Percentiles rank a stretch among this genome's conserved stretches.
These are phyloP conservation scores for Elongisporangium undulatum DNA, from an alignment of 352 stramenopile species.

Conservation along the genomic window DNA sequence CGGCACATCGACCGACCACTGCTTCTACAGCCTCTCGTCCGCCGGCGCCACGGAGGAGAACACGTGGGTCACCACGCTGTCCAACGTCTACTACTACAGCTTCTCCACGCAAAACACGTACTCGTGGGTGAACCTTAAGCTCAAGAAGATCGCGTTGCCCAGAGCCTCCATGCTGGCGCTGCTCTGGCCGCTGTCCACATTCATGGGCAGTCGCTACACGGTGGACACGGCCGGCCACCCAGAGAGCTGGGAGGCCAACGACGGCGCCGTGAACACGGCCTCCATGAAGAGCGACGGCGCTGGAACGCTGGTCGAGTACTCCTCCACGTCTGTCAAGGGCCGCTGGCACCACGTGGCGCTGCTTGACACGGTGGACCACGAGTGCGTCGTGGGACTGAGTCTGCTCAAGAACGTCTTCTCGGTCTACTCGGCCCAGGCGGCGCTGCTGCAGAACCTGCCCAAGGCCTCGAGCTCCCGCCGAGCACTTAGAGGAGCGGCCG, in stretches of 20 bases:
- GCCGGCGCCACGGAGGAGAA: constrained; percentile 9
- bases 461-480: neutral
- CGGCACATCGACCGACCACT: constrained; percentile 7
- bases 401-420: constrained; percentile 8
- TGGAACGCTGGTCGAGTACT: constrained; percentile 6
- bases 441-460: constrained; percentile 7
- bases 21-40: constrained; percentile 10
- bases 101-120: constrained; percentile 9
- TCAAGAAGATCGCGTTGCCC: constrained; percentile 9
- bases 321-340: constrained; percentile 1
- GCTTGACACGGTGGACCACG: constrained; percentile 10
- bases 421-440: constrained; percentile 8
- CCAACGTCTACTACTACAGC: constrained; percentile 17
- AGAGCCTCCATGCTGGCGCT: constrained; percentile 7
- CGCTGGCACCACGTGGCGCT: constrained; percentile 12
- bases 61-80: constrained; percentile 12
- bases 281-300: constrained; percentile 11
- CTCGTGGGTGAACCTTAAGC: neutral
- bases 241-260: constrained; percentile 4
- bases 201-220: constrained; percentile 7
- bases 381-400: constrained; percentile 8
- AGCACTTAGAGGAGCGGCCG: neutral
- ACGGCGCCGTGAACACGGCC: constrained; percentile 2
- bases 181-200: constrained; percentile 4
- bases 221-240: neutral